Conservation (phyloP, 148 eudicot species). For the Vaccinium vitisidaea region DNA sequence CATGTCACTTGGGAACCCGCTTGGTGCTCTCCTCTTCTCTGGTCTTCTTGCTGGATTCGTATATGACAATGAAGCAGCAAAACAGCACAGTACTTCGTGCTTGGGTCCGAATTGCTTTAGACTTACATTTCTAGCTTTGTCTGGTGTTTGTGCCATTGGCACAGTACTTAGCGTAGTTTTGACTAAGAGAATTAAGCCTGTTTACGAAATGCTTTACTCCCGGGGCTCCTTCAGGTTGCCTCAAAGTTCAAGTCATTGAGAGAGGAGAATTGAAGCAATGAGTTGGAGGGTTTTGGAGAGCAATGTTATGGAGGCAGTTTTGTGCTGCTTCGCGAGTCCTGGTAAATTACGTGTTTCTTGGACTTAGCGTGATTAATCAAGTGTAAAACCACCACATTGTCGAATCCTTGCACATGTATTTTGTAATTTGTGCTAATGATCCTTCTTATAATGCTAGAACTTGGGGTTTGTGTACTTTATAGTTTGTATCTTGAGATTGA, state of each 20-base stretch:
- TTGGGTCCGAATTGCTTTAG: slow-evolving; percentile 70
- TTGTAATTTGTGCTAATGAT: not conserved
- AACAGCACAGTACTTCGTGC: slow-evolving; percentile 51
- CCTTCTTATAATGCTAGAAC: not conserved
- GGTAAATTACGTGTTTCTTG: not conserved
- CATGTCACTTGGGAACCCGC: slow-evolving; percentile 73
- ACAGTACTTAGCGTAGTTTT: slow-evolving; percentile 57
- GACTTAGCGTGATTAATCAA: not conserved
- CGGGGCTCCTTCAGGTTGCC: slow-evolving; percentile 66
- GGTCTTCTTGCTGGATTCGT: slow-evolving; percentile 67
- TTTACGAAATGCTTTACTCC: slow-evolving; percentile 76
- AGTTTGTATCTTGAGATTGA: not conserved
- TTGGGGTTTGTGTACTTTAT: not conserved
- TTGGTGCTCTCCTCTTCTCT: slow-evolving; percentile 78
- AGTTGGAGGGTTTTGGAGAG: not conserved
- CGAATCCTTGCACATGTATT: not conserved
- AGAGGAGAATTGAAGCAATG: not conserved
- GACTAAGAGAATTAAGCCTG: slow-evolving; percentile 63
- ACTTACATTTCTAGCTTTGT: slow-evolving; percentile 64
- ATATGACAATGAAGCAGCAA: slow-evolving; percentile 71
- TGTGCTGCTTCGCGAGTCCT: not conserved
- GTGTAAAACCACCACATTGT: not conserved
- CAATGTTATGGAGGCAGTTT: not conserved
- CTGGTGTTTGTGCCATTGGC: slow-evolving; percentile 50
- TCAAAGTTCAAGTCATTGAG: slow-evolving; percentile 40